These are phyloP conservation scores for Starmerella bombicola DNA, from an alignment of 805 yeast genomes.

Conservation along the genomic window DNA sequence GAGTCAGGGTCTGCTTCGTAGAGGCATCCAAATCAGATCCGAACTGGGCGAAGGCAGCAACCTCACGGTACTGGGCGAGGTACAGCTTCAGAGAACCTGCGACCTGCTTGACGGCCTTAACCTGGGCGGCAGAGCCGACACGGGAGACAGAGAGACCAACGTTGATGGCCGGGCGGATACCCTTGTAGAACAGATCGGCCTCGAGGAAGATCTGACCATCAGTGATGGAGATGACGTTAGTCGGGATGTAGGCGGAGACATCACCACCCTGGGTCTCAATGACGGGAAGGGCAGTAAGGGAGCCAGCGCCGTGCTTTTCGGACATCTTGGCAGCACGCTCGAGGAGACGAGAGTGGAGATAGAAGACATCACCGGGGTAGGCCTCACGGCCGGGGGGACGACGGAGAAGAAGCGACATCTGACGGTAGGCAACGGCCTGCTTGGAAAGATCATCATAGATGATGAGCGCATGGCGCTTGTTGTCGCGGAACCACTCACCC, in stretches of 20 bases:
- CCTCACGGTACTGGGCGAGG: slow-evolving; percentile 99
- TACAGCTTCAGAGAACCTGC: slow-evolving; percentile 99
- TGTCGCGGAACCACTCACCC: slow-evolving; percentile 99
- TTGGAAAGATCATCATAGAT: slow-evolving; percentile 96
- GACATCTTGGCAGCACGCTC: slow-evolving; percentile 98
- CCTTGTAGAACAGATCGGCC: slow-evolving; percentile 99
- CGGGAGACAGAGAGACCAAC: slow-evolving; percentile 99
- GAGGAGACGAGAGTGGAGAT: slow-evolving; percentile 86
- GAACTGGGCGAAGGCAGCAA: slow-evolving; percentile 99
- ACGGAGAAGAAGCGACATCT: slow-evolving; percentile 91
- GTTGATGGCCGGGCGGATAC: slow-evolving; percentile 99
- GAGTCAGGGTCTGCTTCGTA: slow-evolving; percentile 93
- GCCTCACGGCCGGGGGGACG: slow-evolving; percentile 97
- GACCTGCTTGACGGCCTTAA: slow-evolving; percentile 99
- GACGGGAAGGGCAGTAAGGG: slow-evolving; percentile 90
- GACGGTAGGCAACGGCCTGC: slow-evolving; percentile 99
- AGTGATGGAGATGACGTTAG: slow-evolving; percentile 93
- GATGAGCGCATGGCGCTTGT: slow-evolving; percentile 94
- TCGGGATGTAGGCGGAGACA: slow-evolving; percentile 95
- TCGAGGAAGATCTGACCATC: slow-evolving; percentile 98
- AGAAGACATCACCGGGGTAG: slow-evolving; percentile 94
- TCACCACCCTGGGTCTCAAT: slow-evolving; percentile 99
- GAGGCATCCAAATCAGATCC: slow-evolving; percentile 99
- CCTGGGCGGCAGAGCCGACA: slow-evolving; percentile 99
- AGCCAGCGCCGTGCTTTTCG: slow-evolving; percentile 80